A percentile compares a stretch with the other conserved stretches of the same genome.
Conservation (phyloP, 257 asterid genomes). For the Nicotiana attenuata region DNA sequence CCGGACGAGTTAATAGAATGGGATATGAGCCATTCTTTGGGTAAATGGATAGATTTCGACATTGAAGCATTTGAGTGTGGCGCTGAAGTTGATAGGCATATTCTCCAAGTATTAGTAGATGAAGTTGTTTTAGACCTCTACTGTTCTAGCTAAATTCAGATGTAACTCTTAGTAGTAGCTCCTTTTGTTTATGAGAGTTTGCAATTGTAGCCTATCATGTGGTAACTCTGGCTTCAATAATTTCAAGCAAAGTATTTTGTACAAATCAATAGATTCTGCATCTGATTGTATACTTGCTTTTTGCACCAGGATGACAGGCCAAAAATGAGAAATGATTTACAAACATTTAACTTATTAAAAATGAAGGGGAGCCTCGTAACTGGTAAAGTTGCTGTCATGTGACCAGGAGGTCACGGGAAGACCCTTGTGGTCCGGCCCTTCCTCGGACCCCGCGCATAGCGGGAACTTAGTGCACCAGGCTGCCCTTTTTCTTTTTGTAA, state of each 20-base stretch:
- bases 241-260: neutral
- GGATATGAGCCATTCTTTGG: constrained; percentile 60
- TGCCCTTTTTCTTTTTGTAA: no score
- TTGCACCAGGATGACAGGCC: no score
- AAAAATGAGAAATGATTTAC: no score
- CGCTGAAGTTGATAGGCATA: constrained; percentile 41
- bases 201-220: neutral
- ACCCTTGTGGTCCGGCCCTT: no score
- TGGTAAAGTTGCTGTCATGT: no score
- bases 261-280: neutral
- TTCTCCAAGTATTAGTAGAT: constrained; percentile 59
- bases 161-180: neutral
- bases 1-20: constrained; percentile 56
- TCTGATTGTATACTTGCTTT: neutral
- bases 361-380: no score
- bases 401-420: no score
- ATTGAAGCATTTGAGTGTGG: constrained; percentile 58
- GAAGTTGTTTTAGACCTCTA: constrained; percentile 60
- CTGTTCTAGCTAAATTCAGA: neutral
- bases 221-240: neutral
- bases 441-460: no score
- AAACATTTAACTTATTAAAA: no score
- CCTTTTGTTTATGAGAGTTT: neutral
- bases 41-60: constrained; percentile 64
- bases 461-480: no score